phyloP scores from a whole-genome alignment of 768 basidiomycete species.

The Termitomyces sp. region DNA sequence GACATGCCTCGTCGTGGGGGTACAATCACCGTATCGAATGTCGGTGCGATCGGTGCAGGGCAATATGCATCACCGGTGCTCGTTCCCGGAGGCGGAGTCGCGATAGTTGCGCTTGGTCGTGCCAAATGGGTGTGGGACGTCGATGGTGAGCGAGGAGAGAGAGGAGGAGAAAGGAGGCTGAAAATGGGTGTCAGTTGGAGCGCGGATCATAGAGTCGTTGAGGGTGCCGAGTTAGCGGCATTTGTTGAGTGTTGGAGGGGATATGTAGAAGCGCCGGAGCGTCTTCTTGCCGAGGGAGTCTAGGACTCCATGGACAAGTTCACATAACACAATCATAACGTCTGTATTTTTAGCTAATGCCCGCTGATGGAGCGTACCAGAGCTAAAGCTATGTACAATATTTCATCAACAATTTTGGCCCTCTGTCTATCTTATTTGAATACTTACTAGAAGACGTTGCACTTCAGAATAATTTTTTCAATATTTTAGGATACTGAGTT shows the following conservation, averaged over 20 bases:
- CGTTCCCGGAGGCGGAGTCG: constrained; percentile 78
- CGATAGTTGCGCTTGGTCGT: constrained; percentile 77
- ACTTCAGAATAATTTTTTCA: too few species aligned
- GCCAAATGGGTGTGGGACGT: constrained; percentile 79
- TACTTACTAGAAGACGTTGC: too few species aligned
- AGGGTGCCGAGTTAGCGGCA: constrained; percentile 85
- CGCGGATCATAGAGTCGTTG: constrained; percentile 83
- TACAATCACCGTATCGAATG: constrained; percentile 76
- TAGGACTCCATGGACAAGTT: constrained; percentile 14
- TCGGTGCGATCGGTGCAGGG: constrained; percentile 75
- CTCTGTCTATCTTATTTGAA: too few species aligned
- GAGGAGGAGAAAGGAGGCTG: constrained; percentile 45
- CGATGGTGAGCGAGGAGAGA: constrained; percentile 36
- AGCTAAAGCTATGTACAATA: neutral
- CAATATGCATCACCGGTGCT: constrained; percentile 70
- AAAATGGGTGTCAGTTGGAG: constrained; percentile 73
- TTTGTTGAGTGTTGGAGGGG: constrained; percentile 83
- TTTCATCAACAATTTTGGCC: neutral
- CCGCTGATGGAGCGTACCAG: neutral
- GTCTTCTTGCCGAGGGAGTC: constrained; percentile 55
- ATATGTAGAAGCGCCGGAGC: constrained; percentile 71
- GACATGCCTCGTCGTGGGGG: constrained; percentile 77
- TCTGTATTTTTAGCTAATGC: neutral
- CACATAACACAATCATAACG: neutral
- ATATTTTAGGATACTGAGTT: too few species aligned